These are phyloP conservation scores for Hydnomerulius pinastri DNA, from an alignment of 768 basidiomycete species.

Conservation along the genomic window DNA sequence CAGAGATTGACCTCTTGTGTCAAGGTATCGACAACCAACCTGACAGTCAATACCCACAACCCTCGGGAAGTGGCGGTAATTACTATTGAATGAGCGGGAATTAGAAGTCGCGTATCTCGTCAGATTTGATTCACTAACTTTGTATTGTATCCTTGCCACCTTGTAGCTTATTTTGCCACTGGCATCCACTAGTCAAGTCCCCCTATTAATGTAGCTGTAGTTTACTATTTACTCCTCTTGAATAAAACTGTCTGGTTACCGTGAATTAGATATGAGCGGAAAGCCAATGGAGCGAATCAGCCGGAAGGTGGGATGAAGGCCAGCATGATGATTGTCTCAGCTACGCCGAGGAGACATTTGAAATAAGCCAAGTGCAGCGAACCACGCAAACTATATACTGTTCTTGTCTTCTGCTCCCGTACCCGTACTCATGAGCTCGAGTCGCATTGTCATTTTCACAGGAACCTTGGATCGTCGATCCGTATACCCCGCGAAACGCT, in stretches of 20 bases:
- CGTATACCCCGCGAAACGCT: not conserved
- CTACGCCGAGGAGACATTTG: too few species aligned
- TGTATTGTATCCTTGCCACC: not conserved
- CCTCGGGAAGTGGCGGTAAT: not conserved
- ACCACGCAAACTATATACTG: too few species aligned
- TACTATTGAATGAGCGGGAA: not conserved
- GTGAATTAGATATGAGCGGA: not conserved
- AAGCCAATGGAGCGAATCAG: not conserved
- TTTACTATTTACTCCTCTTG: not conserved
- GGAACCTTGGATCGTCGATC: too few species aligned
- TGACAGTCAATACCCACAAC: not conserved
- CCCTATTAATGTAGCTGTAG: slow-evolving; percentile 11
- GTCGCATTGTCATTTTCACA: too few species aligned
- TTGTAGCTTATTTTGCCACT: not conserved
- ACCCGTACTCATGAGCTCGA: too few species aligned
- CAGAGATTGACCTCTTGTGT: not conserved
- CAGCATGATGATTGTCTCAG: too few species aligned
- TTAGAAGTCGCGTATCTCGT: not conserved
- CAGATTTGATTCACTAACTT: not conserved
- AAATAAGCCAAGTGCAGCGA: too few species aligned
- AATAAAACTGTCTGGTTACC: not conserved
- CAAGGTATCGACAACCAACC: not conserved
- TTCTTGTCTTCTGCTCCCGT: too few species aligned
- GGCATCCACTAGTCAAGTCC: too few species aligned
- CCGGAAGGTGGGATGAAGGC: not conserved